Conservation (phyloP, 257 asterid species). For the Solanum pinnatisectum region DNA sequence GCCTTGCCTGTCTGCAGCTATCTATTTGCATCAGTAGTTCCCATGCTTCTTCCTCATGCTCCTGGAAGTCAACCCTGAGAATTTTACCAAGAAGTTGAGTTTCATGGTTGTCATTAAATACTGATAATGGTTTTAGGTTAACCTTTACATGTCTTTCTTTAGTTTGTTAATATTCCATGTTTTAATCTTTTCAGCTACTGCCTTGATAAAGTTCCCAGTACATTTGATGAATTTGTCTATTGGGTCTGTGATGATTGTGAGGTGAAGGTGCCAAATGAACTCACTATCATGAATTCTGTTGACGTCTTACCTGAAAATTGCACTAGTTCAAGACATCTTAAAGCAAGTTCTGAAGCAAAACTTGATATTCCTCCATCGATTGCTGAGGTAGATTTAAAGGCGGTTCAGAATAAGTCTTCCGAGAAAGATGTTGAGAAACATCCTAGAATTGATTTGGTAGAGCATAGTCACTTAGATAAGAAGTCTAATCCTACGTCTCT, state of each 20-base stretch:
- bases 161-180: background rate
- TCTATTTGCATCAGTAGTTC: background rate
- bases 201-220: slow-evolving; percentile 5
- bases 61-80: background rate
- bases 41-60: background rate
- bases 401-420: background rate
- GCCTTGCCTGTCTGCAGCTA: background rate
- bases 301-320: background rate
- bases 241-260: slow-evolving; percentile 17
- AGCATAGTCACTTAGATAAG: background rate
- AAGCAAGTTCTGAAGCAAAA: background rate
- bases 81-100: background rate
- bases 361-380: background rate
- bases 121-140: background rate
- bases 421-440: background rate
- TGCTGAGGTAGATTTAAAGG: background rate
- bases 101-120: background rate
- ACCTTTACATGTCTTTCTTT: background rate
- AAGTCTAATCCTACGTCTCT: background rate
- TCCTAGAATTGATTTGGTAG: background rate
- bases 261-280: background rate
- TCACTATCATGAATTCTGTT: background rate
- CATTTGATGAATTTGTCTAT: slow-evolving; percentile 11
- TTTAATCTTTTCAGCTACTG: slow-evolving; percentile 13
- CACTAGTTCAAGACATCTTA: background rate